These are phyloP conservation scores for Nemania serpens DNA, from an alignment of 2,329 filamentous ascomycete species.

Conservation along the genomic window DNA sequence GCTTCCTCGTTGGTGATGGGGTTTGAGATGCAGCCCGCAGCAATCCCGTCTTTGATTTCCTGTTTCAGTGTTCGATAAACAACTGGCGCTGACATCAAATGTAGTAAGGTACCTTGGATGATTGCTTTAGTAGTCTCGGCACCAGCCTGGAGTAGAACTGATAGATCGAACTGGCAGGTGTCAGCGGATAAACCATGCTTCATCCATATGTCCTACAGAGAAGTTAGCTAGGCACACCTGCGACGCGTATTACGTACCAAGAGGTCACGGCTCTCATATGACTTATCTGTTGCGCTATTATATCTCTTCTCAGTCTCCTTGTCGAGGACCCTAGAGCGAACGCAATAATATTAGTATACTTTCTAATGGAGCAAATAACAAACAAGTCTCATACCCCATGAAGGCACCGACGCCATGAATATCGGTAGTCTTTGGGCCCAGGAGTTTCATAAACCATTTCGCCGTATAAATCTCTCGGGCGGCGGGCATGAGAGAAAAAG, in stretches of 20 bases:
- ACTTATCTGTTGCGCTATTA: not conserved
- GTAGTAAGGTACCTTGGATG: constrained; percentile 24
- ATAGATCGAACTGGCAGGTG: constrained; percentile 21
- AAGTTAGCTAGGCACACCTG: not conserved
- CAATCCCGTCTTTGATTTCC: constrained; percentile 25
- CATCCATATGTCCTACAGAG: constrained; percentile 12
- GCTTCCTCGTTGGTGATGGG: constrained; percentile 27
- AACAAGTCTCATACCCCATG: constrained; percentile 24
- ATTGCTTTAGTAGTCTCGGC: constrained; percentile 25
- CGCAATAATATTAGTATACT: not conserved
- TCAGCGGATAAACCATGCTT: constrained; percentile 5
- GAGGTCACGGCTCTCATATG: not conserved
- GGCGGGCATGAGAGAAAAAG: constrained; percentile 24
- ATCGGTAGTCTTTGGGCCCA: constrained; percentile 33
- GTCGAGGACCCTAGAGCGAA: constrained; percentile 5
- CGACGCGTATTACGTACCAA: constrained; percentile 1
- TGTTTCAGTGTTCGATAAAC: constrained; percentile 23
- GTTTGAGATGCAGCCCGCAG: constrained; percentile 22
- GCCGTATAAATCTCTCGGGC: constrained; percentile 29
- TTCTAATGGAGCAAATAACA: no score
- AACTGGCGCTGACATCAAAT: constrained; percentile 25
- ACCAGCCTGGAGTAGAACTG: constrained; percentile 25
- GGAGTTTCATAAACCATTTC: constrained; percentile 27
- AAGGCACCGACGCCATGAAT: constrained; percentile 29
- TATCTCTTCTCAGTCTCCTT: constrained; percentile 15